phyloP scores from a whole-genome alignment of 306 rosid species.

The Cyamopsis tetragonoloba region DNA sequence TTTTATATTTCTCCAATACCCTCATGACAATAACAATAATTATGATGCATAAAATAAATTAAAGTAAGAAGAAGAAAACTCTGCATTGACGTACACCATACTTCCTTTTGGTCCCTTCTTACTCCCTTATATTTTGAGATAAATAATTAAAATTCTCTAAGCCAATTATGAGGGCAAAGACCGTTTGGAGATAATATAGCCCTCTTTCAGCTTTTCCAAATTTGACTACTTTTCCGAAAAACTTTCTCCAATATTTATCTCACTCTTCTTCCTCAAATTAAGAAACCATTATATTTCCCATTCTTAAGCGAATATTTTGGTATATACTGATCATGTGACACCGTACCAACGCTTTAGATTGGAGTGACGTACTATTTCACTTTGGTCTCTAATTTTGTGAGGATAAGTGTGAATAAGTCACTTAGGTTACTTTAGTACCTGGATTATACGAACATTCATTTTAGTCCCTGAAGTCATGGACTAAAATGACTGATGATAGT shows the following conservation, averaged over 20 bases:
- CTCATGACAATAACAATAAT: background rate
- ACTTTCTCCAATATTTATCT: constrained; percentile 9
- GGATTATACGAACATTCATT: too few relatives aligned
- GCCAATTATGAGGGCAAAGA: constrained; percentile 22
- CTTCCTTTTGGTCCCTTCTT: background rate
- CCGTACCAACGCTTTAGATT: too few relatives aligned
- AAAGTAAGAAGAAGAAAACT: too few relatives aligned
- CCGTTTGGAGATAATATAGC: background rate
- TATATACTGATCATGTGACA: too few relatives aligned
- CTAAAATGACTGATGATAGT: too few relatives aligned
- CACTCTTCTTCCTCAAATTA: background rate
- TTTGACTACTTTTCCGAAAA: constrained; percentile 6
- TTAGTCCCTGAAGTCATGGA: too few relatives aligned
- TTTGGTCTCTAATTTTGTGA: too few relatives aligned
- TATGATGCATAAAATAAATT: too few relatives aligned
- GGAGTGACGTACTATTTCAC: too few relatives aligned
- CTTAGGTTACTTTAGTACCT: too few relatives aligned
- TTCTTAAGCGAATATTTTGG: background rate
- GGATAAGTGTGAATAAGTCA: too few relatives aligned
- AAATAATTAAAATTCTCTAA: background rate
- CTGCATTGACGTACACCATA: too few relatives aligned
- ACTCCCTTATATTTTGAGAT: background rate
- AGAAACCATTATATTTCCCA: background rate
- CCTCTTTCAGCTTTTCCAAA: background rate
- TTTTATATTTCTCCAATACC: background rate